Evolutionary conservation across 1,284 basidiomycete species (phyloP).

Genomic region (Austropuccinia psidii): DNA sequence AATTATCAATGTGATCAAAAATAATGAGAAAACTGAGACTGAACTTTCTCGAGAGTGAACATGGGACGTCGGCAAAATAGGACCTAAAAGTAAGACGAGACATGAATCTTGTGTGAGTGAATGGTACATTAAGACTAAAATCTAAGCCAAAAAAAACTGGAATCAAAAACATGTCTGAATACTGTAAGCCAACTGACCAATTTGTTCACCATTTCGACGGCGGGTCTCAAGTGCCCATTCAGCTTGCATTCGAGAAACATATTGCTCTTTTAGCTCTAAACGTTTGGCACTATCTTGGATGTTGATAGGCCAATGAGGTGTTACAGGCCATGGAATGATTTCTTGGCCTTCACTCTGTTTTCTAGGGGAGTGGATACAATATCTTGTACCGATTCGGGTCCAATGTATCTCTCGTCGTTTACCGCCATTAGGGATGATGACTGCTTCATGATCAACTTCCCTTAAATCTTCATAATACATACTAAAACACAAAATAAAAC

Average conservation of each 20-base stretch:
- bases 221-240: conserved; percentile 23
- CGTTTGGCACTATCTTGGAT: conserved; percentile 18
- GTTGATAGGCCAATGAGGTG: conserved; percentile 11
- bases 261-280: not conserved
- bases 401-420: conserved; percentile 25
- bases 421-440: conserved; percentile 21
- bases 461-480: conserved; percentile 34
- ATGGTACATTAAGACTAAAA: not conserved
- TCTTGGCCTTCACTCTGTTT: conserved; percentile 18
- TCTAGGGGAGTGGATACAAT: conserved; percentile 12
- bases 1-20: not conserved
- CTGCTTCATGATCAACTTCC: conserved; percentile 31
- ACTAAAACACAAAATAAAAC: too few species aligned
- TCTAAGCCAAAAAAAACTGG: not conserved
- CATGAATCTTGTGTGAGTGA: not conserved
- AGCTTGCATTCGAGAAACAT: conserved; percentile 6
- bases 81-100: too few species aligned
- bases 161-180: not conserved
- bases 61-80: conserved; percentile 5
- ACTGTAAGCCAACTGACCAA: not conserved
- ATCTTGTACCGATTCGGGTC: conserved; percentile 27
- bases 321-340: conserved; percentile 29
- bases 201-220: conserved; percentile 13
- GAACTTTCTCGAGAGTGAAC: conserved; percentile 30
- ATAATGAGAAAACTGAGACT: not conserved